Conservation (phyloP, 1,284 basidiomycete genomes). For the Microstroma glucosiphilum region DNA sequence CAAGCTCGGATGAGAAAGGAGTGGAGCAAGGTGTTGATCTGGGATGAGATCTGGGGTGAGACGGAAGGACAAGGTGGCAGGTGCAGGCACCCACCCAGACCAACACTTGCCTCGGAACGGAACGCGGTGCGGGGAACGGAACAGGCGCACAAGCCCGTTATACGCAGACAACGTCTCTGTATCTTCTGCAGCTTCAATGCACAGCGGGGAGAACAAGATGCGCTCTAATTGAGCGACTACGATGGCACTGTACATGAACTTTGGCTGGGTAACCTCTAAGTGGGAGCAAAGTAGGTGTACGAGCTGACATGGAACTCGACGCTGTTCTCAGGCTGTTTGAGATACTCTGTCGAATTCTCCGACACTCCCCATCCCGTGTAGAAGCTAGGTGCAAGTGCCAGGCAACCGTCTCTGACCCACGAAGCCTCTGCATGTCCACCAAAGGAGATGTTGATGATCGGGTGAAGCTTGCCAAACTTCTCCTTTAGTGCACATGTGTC, state of each 20-base stretch:
- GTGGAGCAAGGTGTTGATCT: too few species aligned
- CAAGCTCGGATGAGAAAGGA: too few species aligned
- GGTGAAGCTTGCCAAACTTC: not conserved
- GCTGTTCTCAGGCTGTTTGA: not conserved
- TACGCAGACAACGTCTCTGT: too few species aligned
- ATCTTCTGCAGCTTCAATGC: too few species aligned
- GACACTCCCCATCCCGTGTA: slow-evolving; percentile 1
- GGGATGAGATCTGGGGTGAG: too few species aligned
- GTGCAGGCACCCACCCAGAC: too few species aligned
- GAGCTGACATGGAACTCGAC: not conserved
- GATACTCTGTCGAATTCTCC: not conserved
- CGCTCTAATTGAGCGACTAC: too few species aligned
- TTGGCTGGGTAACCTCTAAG: not conserved
- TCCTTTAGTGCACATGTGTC: not conserved
- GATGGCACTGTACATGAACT: not conserved
- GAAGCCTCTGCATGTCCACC: not conserved
- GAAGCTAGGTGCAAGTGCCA: not conserved
- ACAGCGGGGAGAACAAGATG: too few species aligned
- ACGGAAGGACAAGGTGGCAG: too few species aligned
- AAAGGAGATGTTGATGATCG: not conserved
- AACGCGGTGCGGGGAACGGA: too few species aligned
- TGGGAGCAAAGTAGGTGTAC: not conserved
- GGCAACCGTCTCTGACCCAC: not conserved
- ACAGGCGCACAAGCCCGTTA: too few species aligned
- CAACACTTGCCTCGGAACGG: too few species aligned